Conservation (phyloP, 352 stramenopile species). For the Sclerospora graminicola region DNA sequence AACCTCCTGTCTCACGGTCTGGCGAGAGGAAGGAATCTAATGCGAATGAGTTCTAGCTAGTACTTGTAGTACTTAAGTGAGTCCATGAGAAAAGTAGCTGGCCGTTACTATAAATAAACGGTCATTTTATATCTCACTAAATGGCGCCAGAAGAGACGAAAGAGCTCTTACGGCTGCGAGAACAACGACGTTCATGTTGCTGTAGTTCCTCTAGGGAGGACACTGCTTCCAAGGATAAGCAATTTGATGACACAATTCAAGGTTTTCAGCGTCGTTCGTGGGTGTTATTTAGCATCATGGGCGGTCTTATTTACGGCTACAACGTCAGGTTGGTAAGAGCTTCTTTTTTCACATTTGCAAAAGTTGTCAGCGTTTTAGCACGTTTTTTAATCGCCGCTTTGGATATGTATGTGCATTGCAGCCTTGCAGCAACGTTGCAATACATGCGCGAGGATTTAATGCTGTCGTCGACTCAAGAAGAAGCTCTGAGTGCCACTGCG, state of each 20-base stretch:
- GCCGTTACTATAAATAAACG: too few relatives aligned
- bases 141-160: constrained; percentile 41
- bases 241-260: constrained; percentile 5
- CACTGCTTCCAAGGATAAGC: background rate
- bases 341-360: background rate
- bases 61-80: too few relatives aligned
- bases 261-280: constrained; percentile 44
- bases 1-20: too few relatives aligned
- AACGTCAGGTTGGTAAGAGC: constrained; percentile 46
- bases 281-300: constrained; percentile 73
- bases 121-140: too few relatives aligned
- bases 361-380: constrained; percentile 4
- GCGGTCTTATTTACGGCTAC: constrained; percentile 83
- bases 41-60: too few relatives aligned
- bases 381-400: constrained; percentile 1
- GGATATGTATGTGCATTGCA: constrained; percentile 1
- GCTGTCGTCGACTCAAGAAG: constrained; percentile 53
- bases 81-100: too few relatives aligned
- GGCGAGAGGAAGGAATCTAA: too few relatives aligned
- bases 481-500: constrained; percentile 66
- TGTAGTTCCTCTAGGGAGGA: background rate
- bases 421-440: constrained; percentile 63
- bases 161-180: constrained; percentile 48
- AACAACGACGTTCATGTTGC: constrained; percentile 12
- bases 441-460: constrained; percentile 70